Percentiles rank a stretch among this genome's conserved stretches.
Conservation (phyloP, 768 basidiomycete species). For the Podaxis sp. region DNA sequence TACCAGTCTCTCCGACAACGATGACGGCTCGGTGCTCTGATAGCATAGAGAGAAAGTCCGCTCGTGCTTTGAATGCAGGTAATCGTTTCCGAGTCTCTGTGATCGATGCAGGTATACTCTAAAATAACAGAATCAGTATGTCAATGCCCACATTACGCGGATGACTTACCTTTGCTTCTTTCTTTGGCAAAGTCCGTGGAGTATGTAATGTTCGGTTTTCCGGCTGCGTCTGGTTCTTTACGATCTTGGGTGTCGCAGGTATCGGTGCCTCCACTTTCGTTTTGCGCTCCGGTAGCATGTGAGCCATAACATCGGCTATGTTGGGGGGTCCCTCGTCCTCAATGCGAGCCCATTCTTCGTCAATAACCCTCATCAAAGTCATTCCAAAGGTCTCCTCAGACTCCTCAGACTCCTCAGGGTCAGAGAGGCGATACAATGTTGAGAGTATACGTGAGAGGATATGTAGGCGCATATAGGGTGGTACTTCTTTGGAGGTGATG, state of each 20-base stretch:
- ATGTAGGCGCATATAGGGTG: conserved; percentile 83
- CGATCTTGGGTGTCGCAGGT: neutral
- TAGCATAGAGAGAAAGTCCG: conserved; percentile 61
- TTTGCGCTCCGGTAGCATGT: conserved; percentile 46
- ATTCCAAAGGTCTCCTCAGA: conserved; percentile 73
- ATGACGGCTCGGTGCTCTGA: conserved; percentile 67
- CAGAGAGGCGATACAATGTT: conserved; percentile 50
- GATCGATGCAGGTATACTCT: conserved; percentile 37
- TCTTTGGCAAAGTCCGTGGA: neutral
- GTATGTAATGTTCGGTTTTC: neutral
- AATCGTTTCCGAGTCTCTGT: conserved; percentile 56
- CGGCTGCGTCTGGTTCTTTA: neutral
- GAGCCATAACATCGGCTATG: conserved; percentile 62
- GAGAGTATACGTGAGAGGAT: conserved; percentile 67
- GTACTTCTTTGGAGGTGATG: conserved; percentile 63
- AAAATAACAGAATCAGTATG: neutral
- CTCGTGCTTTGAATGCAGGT: conserved; percentile 73
- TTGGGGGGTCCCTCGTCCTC: conserved; percentile 76
- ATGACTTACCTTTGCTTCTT: neutral
- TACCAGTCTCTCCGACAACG: conserved; percentile 89
- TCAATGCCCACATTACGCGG: neutral
- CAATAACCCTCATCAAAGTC: conserved; percentile 66
- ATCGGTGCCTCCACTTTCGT: neutral
- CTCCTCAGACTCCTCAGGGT: conserved; percentile 59
- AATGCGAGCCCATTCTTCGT: conserved; percentile 66